Conservation (phyloP, 306 rosid species). For the Dalbergia cochinchinensis region DNA sequence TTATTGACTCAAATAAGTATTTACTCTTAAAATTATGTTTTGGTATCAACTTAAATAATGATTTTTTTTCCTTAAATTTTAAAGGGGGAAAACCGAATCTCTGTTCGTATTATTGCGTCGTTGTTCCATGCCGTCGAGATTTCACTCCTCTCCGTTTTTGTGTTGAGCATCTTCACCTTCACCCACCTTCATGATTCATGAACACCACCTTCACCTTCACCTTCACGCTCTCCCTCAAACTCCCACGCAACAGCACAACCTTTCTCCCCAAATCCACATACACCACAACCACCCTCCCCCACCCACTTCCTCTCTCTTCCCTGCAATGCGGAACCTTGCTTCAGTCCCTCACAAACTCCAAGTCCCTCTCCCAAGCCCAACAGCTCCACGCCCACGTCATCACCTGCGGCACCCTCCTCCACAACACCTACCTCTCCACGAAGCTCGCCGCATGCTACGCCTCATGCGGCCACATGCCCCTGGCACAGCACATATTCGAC, state of each 20-base stretch:
- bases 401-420: conserved; percentile 53
- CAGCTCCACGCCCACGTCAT: conserved; percentile 59
- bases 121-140: too few relatives aligned
- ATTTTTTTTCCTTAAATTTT: too few relatives aligned
- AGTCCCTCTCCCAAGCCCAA: conserved; percentile 51
- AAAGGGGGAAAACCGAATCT: too few relatives aligned
- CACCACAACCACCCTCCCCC: conserved; percentile 30
- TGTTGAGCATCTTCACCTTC: not conserved
- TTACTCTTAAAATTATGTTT: too few relatives aligned
- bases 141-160: too few relatives aligned
- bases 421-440: conserved; percentile 58
- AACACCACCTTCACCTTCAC: conserved; percentile 35
- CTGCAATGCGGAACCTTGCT: conserved; percentile 64
- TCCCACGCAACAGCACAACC: conserved; percentile 1
- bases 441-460: conserved; percentile 69
- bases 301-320: conserved; percentile 54
- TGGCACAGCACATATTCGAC: conserved; percentile 59
- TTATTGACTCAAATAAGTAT: too few relatives aligned
- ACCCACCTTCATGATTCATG: conserved; percentile 43
- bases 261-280: conserved; percentile 27
- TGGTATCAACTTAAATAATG: too few relatives aligned
- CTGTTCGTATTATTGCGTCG: too few relatives aligned
- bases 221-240: conserved; percentile 36
- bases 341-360: conserved; percentile 60
- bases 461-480: conserved; percentile 53